A percentile compares a stretch with the other conserved stretches of the same genome.
phyloP scores from a whole-genome alignment of 169 alveolate genomes.

The Eimeria zaria region DNA sequence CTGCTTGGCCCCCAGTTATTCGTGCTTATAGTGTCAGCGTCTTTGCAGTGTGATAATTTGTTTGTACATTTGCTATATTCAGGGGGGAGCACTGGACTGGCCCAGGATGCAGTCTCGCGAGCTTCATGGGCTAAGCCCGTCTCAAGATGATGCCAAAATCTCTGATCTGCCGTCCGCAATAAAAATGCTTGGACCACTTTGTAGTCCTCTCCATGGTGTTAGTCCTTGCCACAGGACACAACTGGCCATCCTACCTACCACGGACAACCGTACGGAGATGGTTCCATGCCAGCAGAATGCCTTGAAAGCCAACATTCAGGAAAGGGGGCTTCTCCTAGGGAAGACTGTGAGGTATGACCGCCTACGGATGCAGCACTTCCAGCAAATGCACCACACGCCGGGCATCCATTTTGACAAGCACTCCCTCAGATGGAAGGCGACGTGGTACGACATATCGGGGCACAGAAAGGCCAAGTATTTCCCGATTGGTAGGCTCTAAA shows the following conservation, averaged over 20 bases:
- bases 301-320: not conserved
- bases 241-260: not conserved
- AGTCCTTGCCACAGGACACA: not conserved
- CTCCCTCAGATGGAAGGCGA: conserved; percentile 85
- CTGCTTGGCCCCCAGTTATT: too few species aligned
- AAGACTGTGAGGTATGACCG: conserved; percentile 19
- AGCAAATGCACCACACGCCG: conserved; percentile 70
- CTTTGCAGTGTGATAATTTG: too few species aligned
- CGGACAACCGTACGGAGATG: not conserved
- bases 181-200: not conserved
- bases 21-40: not conserved
- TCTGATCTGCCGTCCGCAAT: not conserved
- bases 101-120: not conserved
- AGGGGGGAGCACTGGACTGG: conserved; percentile 15
- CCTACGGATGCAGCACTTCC: conserved; percentile 4
- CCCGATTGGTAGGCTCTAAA: conserved; percentile 76
- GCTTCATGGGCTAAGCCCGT: not conserved
- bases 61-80: too few species aligned
- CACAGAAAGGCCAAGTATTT: conserved; percentile 84
- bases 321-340: not conserved
- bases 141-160: not conserved
- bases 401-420: conserved; percentile 85
- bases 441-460: conserved; percentile 84
- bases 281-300: not conserved
- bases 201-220: not conserved